Evolutionary conservation across 257 asterid species (phyloP).

Genomic region (Knoxia roxburghii): DNA sequence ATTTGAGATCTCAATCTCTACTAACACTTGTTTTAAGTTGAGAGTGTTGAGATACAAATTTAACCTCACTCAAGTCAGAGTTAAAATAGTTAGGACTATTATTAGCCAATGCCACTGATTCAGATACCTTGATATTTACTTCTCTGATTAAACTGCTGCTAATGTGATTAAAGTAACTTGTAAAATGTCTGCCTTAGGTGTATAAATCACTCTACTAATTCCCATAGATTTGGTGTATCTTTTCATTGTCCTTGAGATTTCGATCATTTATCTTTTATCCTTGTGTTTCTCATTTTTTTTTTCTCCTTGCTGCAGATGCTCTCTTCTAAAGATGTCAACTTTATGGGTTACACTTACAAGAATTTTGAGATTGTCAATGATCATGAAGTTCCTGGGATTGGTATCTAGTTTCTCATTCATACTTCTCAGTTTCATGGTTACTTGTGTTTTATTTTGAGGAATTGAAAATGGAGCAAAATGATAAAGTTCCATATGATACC

Average conservation of each 20-base stretch:
- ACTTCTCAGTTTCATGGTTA: slow-evolving; percentile 2
- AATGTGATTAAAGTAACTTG: background rate
- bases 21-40: background rate
- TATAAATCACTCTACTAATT: background rate
- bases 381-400: slow-evolving; percentile 77
- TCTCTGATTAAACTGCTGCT: background rate
- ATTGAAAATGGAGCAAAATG: background rate
- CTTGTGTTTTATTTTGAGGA: background rate
- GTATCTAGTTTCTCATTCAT: slow-evolving; percentile 32
- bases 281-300: slow-evolving; percentile 8
- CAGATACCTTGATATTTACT: background rate
- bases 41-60: background rate
- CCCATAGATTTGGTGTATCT: background rate
- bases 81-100: background rate
- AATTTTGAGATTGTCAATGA: slow-evolving; percentile 92
- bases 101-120: background rate
- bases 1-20: background rate
- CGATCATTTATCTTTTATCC: background rate
- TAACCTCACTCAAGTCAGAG: background rate
- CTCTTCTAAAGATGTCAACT: slow-evolving; percentile 91
- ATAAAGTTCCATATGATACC: background rate
- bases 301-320: slow-evolving; percentile 66
- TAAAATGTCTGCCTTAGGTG: background rate
- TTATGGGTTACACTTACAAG: slow-evolving; percentile 95
- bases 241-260: background rate